These are phyloP conservation scores for Dictyostelium brefeldianum DNA, from an alignment of 78 protist genomes.

Conservation along the genomic window DNA sequence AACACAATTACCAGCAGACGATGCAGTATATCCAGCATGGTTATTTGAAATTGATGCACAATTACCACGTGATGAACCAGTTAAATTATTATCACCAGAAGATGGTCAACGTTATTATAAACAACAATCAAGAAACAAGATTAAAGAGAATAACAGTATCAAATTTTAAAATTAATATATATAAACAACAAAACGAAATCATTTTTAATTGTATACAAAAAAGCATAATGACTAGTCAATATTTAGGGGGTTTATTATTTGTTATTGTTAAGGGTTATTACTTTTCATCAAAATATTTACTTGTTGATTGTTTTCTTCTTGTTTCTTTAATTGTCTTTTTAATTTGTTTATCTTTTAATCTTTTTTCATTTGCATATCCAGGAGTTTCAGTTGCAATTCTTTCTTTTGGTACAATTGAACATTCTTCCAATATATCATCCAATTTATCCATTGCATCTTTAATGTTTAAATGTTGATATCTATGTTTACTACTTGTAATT, in stretches of 20 bases:
- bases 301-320: constrained; percentile 1
- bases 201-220: constrained; percentile 2
- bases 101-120: constrained; percentile 69
- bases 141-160: constrained; percentile 2
- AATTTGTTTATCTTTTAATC: constrained; percentile 25
- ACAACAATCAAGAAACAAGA: constrained; percentile 43
- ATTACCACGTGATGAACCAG: constrained; percentile 62
- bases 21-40: constrained; percentile 57
- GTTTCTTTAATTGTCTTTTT: constrained; percentile 21
- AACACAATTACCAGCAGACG: constrained; percentile 2
- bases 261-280: neutral
- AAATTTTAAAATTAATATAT: no score
- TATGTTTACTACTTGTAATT: constrained; percentile 32
- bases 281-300: neutral
- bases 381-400: constrained; percentile 70
- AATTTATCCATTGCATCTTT: constrained; percentile 37
- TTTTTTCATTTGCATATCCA: constrained; percentile 37
- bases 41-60: constrained; percentile 36
- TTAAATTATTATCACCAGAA: constrained; percentile 54
- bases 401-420: constrained; percentile 40
- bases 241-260: neutral
- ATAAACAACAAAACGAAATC: neutral
- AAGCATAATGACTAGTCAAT: neutral
- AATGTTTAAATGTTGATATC: constrained; percentile 49
- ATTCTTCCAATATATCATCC: constrained; percentile 18